Base-by-base conservation (phyloP, 2,329 filamentous ascomycete species). In the Colletotrichum tanaceti region DNA sequence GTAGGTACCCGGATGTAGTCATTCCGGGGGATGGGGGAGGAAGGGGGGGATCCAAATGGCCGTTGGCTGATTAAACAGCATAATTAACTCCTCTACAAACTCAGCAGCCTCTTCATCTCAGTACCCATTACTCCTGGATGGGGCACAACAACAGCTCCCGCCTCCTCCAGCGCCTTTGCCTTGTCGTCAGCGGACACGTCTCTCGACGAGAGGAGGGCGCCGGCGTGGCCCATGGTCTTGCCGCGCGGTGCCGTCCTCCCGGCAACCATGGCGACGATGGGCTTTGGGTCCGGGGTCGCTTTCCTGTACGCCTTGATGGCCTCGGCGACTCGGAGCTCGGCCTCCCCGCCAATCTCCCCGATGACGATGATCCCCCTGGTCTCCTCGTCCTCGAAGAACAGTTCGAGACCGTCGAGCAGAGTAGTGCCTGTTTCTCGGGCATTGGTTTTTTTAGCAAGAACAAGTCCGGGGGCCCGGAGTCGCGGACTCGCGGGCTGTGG, bases 321-420 rank as follows among this genome's bases (percentile, higher is more conserved):
- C 20, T 91, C 89, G 0, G 91, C 92, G 14, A 91, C 91, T 73
- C 89, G 86, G 46, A 91, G 83, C 76, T 93, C 91, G 3, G 89
- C 87, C 20, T 86, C 86, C 1, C 91, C 91, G 13, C 91, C 91
- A 67, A 93, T 86, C 75, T 93, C 91, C 4, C 91, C 91, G 24
- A 93, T 88, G 16, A 93, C 78, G 16, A 93, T 88, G 35, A 93
- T 91, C 3, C 89, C 91, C 70, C 91, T 84, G 0, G 91, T 93
- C 66, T 91, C 87, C 6, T 86, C 80, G 72, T 93, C 89, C 14
- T 87, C 78, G 72, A 92, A 89, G 70, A 93, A 91, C 2, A 92
- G 82, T 54, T 83, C 86, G 39, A 93, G 78, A 0, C 87, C 90
- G 75, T 94, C 92, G 0, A 91, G 87, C 68, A 94, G 88, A 28